A percentile compares a stretch with the other conserved stretches of the same genome.
These are phyloP conservation scores for Carex myosuroides DNA, from an alignment of 176 grass and related monocot species.

Conservation along the genomic window DNA sequence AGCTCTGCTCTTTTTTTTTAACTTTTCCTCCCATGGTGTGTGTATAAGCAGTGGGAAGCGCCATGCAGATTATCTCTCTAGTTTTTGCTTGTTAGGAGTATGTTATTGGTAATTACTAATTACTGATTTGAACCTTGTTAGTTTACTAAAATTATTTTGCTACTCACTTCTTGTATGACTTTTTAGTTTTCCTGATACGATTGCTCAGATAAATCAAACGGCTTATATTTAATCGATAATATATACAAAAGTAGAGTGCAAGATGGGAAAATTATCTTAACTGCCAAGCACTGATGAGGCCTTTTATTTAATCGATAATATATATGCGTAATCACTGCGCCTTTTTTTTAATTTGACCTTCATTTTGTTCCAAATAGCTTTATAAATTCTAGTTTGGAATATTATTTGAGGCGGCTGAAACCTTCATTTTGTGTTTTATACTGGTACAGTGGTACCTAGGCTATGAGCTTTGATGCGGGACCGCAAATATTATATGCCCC, in stretches of 20 bases:
- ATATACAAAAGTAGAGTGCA: background rate
- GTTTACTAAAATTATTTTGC: background rate
- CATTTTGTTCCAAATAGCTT: background rate
- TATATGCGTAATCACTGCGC: background rate
- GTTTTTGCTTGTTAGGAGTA: constrained; percentile 19
- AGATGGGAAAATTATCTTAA: background rate
- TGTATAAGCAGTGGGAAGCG: constrained; percentile 9
- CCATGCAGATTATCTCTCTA: constrained; percentile 6
- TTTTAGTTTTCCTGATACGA: background rate
- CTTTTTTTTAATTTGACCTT: background rate
- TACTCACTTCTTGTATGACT: background rate
- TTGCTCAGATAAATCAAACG: background rate
- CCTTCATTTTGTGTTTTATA: background rate
- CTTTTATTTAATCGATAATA: background rate
- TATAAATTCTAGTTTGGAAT: background rate
- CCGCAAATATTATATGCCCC: background rate
- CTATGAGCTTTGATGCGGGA: background rate
- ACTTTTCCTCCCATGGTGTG: constrained; percentile 1
- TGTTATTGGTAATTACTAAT: constrained; percentile 13
- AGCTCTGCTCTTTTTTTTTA: background rate
- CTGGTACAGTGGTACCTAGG: background rate
- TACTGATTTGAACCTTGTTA: constrained; percentile 23
- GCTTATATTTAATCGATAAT: no score
- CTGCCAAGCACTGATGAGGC: background rate
- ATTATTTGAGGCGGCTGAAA: background rate